Evolutionary conservation across 2,329 filamentous ascomycete genomes (phyloP).

Genomic region (Fusarium sp.): DNA sequence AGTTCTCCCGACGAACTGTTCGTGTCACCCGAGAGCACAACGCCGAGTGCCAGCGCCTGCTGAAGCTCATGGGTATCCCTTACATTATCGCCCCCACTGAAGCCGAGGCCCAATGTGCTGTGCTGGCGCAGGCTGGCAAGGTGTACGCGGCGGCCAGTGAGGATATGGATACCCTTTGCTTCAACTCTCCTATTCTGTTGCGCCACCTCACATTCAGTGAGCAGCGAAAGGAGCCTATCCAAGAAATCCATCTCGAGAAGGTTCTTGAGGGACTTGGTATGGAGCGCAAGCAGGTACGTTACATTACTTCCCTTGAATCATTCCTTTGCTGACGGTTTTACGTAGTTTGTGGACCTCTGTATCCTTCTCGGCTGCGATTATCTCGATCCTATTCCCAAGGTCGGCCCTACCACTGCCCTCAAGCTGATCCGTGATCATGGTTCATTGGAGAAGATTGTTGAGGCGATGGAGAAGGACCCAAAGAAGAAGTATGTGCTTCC

Average conservation of each 20-base stretch:
- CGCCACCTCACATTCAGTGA: slow-evolving; percentile 97
- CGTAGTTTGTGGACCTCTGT: slow-evolving; percentile 94
- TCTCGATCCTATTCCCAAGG: slow-evolving; percentile 93
- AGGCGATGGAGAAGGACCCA: slow-evolving; percentile 78
- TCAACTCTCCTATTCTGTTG: slow-evolving; percentile 89
- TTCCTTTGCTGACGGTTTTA: slow-evolving; percentile 14
- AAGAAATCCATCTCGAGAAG: slow-evolving; percentile 90
- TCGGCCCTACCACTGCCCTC: slow-evolving; percentile 91
- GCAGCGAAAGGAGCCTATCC: slow-evolving; percentile 96
- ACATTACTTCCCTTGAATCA: neutral
- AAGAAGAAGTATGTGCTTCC: slow-evolving; percentile 87
- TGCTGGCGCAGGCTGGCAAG: slow-evolving; percentile 88
- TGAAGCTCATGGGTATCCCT: slow-evolving; percentile 96
- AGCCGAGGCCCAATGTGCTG: slow-evolving; percentile 96
- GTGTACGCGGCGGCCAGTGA: slow-evolving; percentile 97
- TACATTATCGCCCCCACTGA: slow-evolving; percentile 96
- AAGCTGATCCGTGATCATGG: slow-evolving; percentile 95
- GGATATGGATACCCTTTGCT: slow-evolving; percentile 99
- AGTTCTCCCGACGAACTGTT: slow-evolving; percentile 93
- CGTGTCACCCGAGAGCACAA: slow-evolving; percentile 98
- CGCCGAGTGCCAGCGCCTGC: slow-evolving; percentile 87
- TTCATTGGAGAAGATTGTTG: slow-evolving; percentile 87
- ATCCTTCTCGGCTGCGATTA: slow-evolving; percentile 98
- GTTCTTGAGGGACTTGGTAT: slow-evolving; percentile 89
- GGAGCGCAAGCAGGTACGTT: slow-evolving; percentile 81